phyloP scores from a whole-genome alignment of 805 yeast genomes.

The Pichia ethanolica region DNA sequence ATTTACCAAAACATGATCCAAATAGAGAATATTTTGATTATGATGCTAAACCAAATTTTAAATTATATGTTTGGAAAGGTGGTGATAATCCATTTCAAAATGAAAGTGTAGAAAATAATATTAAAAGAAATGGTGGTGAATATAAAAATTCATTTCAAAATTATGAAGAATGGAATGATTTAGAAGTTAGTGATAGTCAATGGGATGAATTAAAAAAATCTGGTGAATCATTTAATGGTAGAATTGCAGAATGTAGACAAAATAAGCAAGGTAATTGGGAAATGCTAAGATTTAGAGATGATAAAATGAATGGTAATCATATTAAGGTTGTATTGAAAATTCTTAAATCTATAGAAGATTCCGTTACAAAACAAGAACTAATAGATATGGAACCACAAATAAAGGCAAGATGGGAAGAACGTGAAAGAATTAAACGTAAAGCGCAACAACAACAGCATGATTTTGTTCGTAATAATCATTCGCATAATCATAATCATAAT shows the following conservation, averaged over 20 bases:
- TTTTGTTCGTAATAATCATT: constrained; percentile 3
- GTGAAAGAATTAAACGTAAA: constrained; percentile 34
- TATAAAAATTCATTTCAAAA: constrained; percentile 29
- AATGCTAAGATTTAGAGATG: constrained; percentile 85
- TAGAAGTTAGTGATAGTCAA: constrained; percentile 59
- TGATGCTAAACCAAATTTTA: constrained; percentile 67
- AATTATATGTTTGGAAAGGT: constrained; percentile 76
- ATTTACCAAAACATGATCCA: constrained; percentile 57
- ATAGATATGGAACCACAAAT: constrained; percentile 50
- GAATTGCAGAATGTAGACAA: constrained; percentile 80
- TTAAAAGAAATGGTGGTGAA: constrained; percentile 26
- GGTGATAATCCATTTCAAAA: constrained; percentile 24
- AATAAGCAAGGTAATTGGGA: constrained; percentile 69
- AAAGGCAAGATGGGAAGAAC: constrained; percentile 51
- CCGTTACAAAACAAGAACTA: constrained; percentile 75
- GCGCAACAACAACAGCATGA: constrained; percentile 16
- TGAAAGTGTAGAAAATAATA: constrained; percentile 32
- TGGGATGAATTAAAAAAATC: constrained; percentile 70
- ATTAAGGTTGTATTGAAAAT: constrained; percentile 74
- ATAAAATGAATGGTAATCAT: constrained; percentile 84
- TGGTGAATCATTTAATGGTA: constrained; percentile 78
- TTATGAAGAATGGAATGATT: constrained; percentile 60
- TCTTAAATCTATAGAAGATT: constrained; percentile 75
- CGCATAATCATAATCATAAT: constrained; percentile 4
- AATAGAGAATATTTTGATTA: constrained; percentile 71